Percentiles rank a stretch among this genome's conserved stretches.
These are phyloP conservation scores for Hemerocallis citrina DNA, from an alignment of 106 monocot genomes.

Conservation along the genomic window DNA sequence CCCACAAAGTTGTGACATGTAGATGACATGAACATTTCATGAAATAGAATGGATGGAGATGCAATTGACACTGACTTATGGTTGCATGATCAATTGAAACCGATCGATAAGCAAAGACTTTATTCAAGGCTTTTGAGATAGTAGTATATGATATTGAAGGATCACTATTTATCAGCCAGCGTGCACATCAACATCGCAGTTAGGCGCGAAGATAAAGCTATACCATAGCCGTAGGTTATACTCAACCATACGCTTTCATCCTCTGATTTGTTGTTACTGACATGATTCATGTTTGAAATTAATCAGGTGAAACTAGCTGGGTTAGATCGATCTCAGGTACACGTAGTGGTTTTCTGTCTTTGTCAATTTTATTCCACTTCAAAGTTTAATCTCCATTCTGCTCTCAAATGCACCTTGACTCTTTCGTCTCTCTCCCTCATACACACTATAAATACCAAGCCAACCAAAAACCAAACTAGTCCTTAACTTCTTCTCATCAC, in stretches of 20 bases:
- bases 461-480: neutral
- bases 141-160: neutral
- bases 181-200: constrained; percentile 13
- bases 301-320: neutral
- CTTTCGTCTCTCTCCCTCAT: neutral
- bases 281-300: constrained; percentile 3
- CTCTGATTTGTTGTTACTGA: neutral
- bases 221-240: neutral
- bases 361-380: neutral
- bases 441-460: neutral
- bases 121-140: neutral
- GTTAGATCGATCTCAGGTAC: neutral
- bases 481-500: neutral
- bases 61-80: too few species aligned
- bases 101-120: too few species aligned
- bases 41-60: too few species aligned
- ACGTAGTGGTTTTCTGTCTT: neutral
- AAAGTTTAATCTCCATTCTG: neutral
- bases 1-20: neutral
- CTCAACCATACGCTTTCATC: neutral
- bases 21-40: too few species aligned
- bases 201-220: constrained; percentile 11
- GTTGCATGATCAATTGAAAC: neutral
- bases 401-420: neutral
- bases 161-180: neutral